Conservation (phyloP, 345 rosid species). For the Sisymbrium altissimum region DNA sequence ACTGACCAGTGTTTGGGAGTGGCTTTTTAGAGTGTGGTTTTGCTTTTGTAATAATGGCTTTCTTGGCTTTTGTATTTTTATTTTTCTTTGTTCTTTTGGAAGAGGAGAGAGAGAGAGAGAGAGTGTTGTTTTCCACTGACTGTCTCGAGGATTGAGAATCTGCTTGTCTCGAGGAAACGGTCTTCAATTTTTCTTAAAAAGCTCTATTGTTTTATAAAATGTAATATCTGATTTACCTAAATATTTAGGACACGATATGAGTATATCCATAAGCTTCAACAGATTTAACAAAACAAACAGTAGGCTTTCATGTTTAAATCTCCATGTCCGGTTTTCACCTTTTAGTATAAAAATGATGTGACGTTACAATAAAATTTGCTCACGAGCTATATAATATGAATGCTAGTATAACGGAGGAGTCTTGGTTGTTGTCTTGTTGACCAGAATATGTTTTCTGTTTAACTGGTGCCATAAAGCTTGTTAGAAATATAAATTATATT, state of each 20-base stretch:
- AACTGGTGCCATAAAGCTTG: background rate
- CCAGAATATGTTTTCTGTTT: background rate
- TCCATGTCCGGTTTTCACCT: background rate
- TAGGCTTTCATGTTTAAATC: constrained; percentile 10
- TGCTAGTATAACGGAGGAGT: background rate
- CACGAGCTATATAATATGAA: background rate
- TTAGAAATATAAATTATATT: background rate
- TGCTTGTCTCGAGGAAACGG: constrained; percentile 40
- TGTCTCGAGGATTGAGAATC: constrained; percentile 35
- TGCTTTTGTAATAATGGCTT: constrained; percentile 31
- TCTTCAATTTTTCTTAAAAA: constrained; percentile 12
- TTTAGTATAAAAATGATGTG: constrained; percentile 9
- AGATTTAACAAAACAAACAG: constrained; percentile 2
- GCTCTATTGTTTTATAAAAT: background rate
- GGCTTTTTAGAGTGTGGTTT: constrained; percentile 28
- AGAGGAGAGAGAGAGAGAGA: constrained; percentile 31
- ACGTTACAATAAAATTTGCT: background rate
- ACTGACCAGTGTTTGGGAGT: constrained; percentile 22
- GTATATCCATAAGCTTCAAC: constrained; percentile 16
- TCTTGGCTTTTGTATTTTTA: constrained; percentile 26
- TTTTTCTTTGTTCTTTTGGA: constrained; percentile 16
- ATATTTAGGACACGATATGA: background rate
- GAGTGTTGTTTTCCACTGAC: constrained; percentile 32
- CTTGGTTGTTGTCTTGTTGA: background rate
- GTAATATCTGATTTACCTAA: background rate